Evolutionary conservation across 2,329 filamentous ascomycete genomes (phyloP).

Genomic region (Onygena corvina): DNA sequence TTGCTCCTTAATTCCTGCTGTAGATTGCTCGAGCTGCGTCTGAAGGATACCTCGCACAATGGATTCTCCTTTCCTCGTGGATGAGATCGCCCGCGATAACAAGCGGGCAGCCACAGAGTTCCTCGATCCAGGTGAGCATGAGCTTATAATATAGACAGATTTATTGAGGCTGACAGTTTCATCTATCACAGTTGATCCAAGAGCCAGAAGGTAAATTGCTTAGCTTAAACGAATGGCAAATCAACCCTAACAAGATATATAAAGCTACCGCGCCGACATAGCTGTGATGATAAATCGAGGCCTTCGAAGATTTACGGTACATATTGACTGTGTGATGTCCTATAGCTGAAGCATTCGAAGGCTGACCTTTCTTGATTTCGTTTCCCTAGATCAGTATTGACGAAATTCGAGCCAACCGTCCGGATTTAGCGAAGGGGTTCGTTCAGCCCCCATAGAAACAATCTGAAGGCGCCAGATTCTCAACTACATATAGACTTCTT

Average conservation of each 20-base stretch:
- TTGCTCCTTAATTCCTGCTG: too few relatives aligned
- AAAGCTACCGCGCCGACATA: conserved; percentile 84
- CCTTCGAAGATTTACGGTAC: conserved; percentile 45
- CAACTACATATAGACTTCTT: conserved; percentile 44
- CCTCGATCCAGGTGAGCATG: conserved; percentile 81
- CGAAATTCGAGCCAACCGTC: conserved; percentile 77
- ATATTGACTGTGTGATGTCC: conserved; percentile 12
- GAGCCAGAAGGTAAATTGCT: conserved; percentile 40
- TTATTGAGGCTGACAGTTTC: conserved; percentile 6
- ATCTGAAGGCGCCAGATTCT: conserved; percentile 11
- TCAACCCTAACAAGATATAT: conserved; percentile 41
- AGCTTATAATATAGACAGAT: conserved; percentile 13
- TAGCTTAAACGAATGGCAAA: conserved; percentile 15
- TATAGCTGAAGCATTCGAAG: background rate
- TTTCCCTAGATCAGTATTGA: conserved; percentile 60
- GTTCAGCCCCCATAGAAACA: conserved; percentile 7
- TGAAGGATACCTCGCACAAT: background rate
- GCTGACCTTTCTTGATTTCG: conserved; percentile 6
- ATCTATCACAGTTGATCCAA: conserved; percentile 40
- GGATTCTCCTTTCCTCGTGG: conserved; percentile 7
- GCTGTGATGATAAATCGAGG: conserved; percentile 58
- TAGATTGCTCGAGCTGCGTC: background rate
- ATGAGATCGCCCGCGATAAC: conserved; percentile 52
- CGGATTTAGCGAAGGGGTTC: conserved; percentile 61
- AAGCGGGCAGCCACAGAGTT: conserved; percentile 84